Percentiles rank a stretch among this genome's conserved stretches.
Evolutionary conservation across 2,329 filamentous ascomycete genomes (phyloP).

Genomic region (Colletotrichum graminicola): DNA sequence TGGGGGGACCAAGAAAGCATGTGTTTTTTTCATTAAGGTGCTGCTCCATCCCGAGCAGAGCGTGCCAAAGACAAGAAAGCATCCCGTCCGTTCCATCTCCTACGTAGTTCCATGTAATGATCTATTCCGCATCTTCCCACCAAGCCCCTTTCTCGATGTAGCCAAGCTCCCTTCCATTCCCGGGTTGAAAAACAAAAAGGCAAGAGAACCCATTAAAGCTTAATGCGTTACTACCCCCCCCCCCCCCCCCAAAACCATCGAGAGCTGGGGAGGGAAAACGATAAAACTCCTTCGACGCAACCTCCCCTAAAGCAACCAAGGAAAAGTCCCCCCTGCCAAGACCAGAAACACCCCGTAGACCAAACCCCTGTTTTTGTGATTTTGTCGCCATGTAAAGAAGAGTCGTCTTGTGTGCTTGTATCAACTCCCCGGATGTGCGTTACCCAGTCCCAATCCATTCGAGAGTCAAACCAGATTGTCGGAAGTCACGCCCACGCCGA

Average conservation of each 20-base stretch:
- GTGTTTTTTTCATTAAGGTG: constrained; percentile 32
- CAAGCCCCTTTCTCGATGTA: constrained; percentile 27
- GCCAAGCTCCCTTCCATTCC: constrained; percentile 36
- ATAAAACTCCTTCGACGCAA: constrained; percentile 34
- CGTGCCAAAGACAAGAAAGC: constrained; percentile 17
- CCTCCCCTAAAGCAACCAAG: constrained; percentile 19
- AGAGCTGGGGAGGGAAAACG: constrained; percentile 10
- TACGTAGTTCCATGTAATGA: constrained; percentile 26
- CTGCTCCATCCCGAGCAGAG: constrained; percentile 31
- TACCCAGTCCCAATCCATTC: constrained; percentile 37
- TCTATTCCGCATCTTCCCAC: constrained; percentile 31
- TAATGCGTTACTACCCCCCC: background rate
- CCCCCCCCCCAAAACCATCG: constrained; percentile 1
- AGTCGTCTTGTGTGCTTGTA: constrained; percentile 31
- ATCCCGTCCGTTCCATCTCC: constrained; percentile 25
- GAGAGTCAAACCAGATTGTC: constrained; percentile 41
- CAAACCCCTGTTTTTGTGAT: constrained; percentile 40
- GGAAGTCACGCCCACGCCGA: constrained; percentile 40
- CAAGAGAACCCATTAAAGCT: constrained; percentile 31
- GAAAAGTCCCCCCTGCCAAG: constrained; percentile 6
- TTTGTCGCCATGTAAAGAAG: constrained; percentile 40
- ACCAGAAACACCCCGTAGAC: constrained; percentile 36
- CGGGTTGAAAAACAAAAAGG: constrained; percentile 26
- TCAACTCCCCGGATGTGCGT: constrained; percentile 41
- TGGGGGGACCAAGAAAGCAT: constrained; percentile 31